Percentiles rank a stretch among this genome's conserved stretches.
These are phyloP conservation scores for Pleurotus cornucopiae DNA, from an alignment of 768 basidiomycete species.

Conservation along the genomic window DNA sequence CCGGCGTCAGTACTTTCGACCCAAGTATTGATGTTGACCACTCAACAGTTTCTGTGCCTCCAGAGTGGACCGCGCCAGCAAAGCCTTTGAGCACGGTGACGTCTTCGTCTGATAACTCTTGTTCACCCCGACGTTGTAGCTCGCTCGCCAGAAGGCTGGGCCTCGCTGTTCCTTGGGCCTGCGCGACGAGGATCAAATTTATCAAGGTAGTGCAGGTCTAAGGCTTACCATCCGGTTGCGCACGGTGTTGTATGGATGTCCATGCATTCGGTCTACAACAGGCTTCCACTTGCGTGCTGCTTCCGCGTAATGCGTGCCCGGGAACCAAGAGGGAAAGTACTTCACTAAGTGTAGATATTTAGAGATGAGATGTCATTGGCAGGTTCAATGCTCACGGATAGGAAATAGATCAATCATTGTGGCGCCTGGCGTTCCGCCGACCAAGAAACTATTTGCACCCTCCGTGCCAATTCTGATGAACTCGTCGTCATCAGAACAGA, in stretches of 20 bases:
- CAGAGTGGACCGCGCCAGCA: conserved; percentile 29
- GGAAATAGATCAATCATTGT: conserved; percentile 20
- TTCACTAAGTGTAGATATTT: conserved; percentile 21
- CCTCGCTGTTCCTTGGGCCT: conserved; percentile 13
- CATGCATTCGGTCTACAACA: conserved; percentile 24
- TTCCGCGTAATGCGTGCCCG: conserved; percentile 30
- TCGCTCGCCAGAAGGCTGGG: conserved; percentile 12
- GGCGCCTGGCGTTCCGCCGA: conserved; percentile 13
- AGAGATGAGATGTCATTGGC: too few species aligned
- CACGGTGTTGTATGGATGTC: conserved; percentile 26
- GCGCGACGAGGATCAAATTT: not conserved
- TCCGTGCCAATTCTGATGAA: conserved; percentile 16
- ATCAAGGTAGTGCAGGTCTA: too few species aligned
- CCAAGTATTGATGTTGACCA: too few species aligned
- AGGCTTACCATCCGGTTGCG: conserved; percentile 21
- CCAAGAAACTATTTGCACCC: conserved; percentile 8
- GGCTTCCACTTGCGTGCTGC: conserved; percentile 26
- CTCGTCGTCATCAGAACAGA: conserved; percentile 17
- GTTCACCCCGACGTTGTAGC: conserved; percentile 2
- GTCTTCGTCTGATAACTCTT: not conserved
- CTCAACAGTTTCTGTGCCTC: conserved; percentile 31
- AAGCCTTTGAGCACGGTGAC: conserved; percentile 18
- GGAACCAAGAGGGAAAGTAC: conserved; percentile 34
- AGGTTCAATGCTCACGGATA: conserved; percentile 12
- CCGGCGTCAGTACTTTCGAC: too few species aligned